Evolutionary conservation across 257 asterid species (phyloP).

Genomic region (Penstemon eatonii): DNA sequence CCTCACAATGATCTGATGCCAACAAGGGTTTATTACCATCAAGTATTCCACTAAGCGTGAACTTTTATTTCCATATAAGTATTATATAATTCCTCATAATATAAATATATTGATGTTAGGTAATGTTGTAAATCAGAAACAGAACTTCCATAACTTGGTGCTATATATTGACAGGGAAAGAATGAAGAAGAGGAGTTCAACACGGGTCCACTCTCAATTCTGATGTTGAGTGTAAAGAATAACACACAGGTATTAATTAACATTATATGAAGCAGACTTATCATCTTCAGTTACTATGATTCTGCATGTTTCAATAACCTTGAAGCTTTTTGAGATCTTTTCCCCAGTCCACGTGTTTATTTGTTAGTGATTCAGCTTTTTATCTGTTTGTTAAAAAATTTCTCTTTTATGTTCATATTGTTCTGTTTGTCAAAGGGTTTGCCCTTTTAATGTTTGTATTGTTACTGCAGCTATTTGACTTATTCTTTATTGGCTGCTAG

Average conservation of each 20-base stretch:
- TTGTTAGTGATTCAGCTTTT: no score
- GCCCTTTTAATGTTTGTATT: background rate
- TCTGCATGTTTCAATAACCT: background rate
- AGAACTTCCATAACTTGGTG: background rate
- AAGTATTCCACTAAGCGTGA: background rate
- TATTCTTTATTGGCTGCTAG: conserved; percentile 32
- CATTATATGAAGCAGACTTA: background rate
- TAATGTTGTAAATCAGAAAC: background rate
- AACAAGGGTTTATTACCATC: background rate
- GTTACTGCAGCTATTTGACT: conserved; percentile 10
- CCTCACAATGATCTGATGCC: background rate
- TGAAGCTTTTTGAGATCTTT: background rate
- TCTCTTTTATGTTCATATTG: background rate
- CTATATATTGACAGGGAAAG: conserved; percentile 44
- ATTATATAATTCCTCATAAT: no score
- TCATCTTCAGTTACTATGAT: background rate
- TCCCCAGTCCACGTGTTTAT: background rate
- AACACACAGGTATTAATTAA: conserved; percentile 57
- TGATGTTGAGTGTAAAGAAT: conserved; percentile 74
- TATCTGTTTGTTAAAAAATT: no score
- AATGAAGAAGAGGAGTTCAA: conserved; percentile 96
- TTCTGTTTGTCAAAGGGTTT: background rate
- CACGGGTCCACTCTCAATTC: conserved; percentile 90
- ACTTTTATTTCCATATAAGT: background rate
- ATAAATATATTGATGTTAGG: no score